phyloP scores from a whole-genome alignment of 129 eudicot genomes.

The Arctium lappa region DNA sequence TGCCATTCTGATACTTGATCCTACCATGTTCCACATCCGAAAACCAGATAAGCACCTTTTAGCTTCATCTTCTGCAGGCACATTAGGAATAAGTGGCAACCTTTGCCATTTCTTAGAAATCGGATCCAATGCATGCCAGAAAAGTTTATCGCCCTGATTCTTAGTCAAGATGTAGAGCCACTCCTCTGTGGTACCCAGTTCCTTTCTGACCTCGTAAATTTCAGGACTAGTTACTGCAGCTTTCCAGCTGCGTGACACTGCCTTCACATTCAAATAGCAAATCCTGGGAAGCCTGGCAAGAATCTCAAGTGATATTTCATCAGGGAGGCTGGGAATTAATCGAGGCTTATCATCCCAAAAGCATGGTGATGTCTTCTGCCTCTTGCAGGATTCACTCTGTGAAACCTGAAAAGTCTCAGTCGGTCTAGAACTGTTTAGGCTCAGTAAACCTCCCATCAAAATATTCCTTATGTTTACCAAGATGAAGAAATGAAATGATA shows the following conservation, averaged over 20 bases:
- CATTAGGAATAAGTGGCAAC: conserved; percentile 75
- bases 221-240: conserved; percentile 63
- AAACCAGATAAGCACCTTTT: conserved; percentile 56
- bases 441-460: conserved; percentile 68
- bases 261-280: conserved; percentile 52
- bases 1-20: conserved; percentile 65
- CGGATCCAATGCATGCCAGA: conserved; percentile 91
- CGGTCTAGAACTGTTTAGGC: conserved; percentile 34
- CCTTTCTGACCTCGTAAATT: conserved; percentile 63
- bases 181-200: conserved; percentile 78
- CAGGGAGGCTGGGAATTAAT: conserved; percentile 85
- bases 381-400: conserved; percentile 52
- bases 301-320: conserved; percentile 90
- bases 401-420: conserved; percentile 31
- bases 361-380: conserved; percentile 60
- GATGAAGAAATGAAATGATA: neutral
- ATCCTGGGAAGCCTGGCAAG: conserved; percentile 84
- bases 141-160: conserved; percentile 50
- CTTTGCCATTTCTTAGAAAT: conserved; percentile 68
- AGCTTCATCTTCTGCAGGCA: conserved; percentile 46
- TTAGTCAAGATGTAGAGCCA: conserved; percentile 89
- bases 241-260: conserved; percentile 87
- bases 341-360: conserved; percentile 76
- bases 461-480: neutral
- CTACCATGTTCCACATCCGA: conserved; percentile 68